Conservation (phyloP, 257 asterid species). For the Solanum virginianum region DNA sequence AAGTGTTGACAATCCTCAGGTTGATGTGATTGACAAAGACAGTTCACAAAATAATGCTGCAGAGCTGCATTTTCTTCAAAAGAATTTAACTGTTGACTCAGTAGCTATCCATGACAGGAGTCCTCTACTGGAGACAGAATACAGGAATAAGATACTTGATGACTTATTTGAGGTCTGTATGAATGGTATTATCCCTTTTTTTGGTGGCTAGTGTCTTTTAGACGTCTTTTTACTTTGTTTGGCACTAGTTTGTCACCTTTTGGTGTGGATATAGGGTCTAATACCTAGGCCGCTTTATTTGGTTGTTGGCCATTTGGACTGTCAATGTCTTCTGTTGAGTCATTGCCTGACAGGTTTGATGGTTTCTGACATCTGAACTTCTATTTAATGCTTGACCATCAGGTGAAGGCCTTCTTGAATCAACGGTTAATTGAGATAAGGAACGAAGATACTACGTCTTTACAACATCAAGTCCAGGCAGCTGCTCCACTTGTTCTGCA, state of each 20-base stretch:
- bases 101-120: slow-evolving; percentile 47
- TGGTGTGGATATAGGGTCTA: not conserved
- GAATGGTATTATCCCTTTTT: not conserved
- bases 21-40: slow-evolving; percentile 27
- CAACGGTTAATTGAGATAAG: slow-evolving; percentile 74
- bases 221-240: not conserved
- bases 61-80: slow-evolving; percentile 16
- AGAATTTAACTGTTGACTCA: slow-evolving; percentile 17
- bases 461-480: slow-evolving; percentile 95
- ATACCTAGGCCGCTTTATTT: not conserved
- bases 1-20: slow-evolving; percentile 47
- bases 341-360: not conserved
- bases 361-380: slow-evolving; percentile 3
- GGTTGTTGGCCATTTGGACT: not conserved
- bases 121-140: slow-evolving; percentile 86
- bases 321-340: not conserved
- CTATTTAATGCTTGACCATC: slow-evolving; percentile 13
- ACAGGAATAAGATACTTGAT: slow-evolving; percentile 89
- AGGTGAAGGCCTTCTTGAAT: slow-evolving; percentile 86
- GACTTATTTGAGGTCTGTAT: slow-evolving; percentile 79
- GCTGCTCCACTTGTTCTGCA: slow-evolving; percentile 88
- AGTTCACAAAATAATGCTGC: slow-evolving; percentile 14
- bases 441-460: slow-evolving; percentile 68
- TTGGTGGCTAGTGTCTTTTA: not conserved
- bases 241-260: not conserved